Evolutionary conservation across 1,139 yeast genomes (phyloP), one percentile per base, ranked within the genome.

Genomic region (Yamadazyma jaroonii): DNA sequence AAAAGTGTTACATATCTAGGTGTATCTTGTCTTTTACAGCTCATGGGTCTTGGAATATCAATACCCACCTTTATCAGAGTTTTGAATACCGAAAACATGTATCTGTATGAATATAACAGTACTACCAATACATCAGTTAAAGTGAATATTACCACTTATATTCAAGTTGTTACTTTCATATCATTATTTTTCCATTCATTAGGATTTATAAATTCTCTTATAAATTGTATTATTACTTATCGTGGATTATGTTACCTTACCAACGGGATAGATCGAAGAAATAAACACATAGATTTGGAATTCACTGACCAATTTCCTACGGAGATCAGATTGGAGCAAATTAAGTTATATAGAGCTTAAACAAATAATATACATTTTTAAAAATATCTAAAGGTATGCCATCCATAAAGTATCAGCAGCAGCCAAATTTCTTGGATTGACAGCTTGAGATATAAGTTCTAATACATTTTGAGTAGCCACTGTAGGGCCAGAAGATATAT

Each of bases 381-480:
- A 49, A 90, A 75, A 67, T 89, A 92, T 1, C 32, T 64, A 84
- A 49, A 90, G 76, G 67, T 89, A 92, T 1, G 98, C 95, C 96
- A 92, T 89, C 94, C 96, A 92, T 46, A 88, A 73, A 23, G 90
- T 84, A 54, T 94, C 98, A 13, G 96, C 85, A 43, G 89, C 81
- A 10, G 97, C 97, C 56, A 94, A 68, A 53, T 88, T 88, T 52
- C 96, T 79, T 25, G 98, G 97, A 56, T 90, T 92, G 10, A 92
- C 98, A 4, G 99, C 97, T 54, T 87, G 94, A 3, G 96, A 84
- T 38, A 94, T 88, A 56, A 92, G 75, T 50, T 92, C 97, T 49
- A 92, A 75, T 25, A 90, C 88, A 45, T 87, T 84, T 57, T 92
- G 98, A 34, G 96, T 88, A n/a, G 95, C 88, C 11, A 94, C 94